phyloP scores from a whole-genome alignment of 192 early-diverging fungal genomes.

The Coemansia sp. region DNA sequence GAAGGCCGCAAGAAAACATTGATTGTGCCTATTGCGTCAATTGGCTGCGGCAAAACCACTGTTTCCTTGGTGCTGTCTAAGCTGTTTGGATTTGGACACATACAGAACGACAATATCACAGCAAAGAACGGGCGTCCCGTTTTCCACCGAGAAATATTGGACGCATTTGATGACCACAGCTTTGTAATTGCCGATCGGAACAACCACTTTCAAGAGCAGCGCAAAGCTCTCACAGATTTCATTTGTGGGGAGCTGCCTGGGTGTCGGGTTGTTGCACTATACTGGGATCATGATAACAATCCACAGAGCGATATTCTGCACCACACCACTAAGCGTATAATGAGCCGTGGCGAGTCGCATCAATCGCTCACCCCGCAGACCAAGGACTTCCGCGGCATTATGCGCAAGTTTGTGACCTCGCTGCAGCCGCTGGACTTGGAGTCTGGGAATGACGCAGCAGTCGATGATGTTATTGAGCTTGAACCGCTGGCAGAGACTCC shows the following conservation, averaged over 20 bases:
- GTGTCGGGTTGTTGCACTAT: constrained; percentile 69
- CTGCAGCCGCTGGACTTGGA: constrained; percentile 61
- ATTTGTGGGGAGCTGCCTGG: constrained; percentile 61
- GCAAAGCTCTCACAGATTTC: constrained; percentile 51
- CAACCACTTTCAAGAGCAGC: constrained; percentile 64
- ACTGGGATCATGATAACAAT: constrained; percentile 69
- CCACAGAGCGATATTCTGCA: constrained; percentile 53
- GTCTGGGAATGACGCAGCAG: constrained; percentile 51
- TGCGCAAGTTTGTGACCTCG: constrained; percentile 56
- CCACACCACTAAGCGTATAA: constrained; percentile 59
- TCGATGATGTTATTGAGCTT: constrained; percentile 63
- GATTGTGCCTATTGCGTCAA: constrained; percentile 73
- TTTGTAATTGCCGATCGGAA: constrained; percentile 82
- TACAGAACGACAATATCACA: constrained; percentile 81
- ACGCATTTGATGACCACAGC: constrained; percentile 54
- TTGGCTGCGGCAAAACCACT: constrained; percentile 77
- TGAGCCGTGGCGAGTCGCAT: constrained; percentile 74
- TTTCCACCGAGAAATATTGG: constrained; percentile 64
- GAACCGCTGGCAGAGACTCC: constrained; percentile 56
- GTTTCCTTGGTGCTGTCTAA: constrained; percentile 57
- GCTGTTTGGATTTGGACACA: constrained; percentile 70
- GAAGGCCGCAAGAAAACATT: constrained; percentile 32
- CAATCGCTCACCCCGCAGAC: constrained; percentile 74
- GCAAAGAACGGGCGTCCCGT: constrained; percentile 49
- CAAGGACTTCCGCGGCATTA: constrained; percentile 59